Evolutionary conservation across 2,329 filamentous ascomycete genomes (phyloP), one percentile per base, ranked within the genome.

Genomic region (Sarocladiaceae sp.): DNA sequence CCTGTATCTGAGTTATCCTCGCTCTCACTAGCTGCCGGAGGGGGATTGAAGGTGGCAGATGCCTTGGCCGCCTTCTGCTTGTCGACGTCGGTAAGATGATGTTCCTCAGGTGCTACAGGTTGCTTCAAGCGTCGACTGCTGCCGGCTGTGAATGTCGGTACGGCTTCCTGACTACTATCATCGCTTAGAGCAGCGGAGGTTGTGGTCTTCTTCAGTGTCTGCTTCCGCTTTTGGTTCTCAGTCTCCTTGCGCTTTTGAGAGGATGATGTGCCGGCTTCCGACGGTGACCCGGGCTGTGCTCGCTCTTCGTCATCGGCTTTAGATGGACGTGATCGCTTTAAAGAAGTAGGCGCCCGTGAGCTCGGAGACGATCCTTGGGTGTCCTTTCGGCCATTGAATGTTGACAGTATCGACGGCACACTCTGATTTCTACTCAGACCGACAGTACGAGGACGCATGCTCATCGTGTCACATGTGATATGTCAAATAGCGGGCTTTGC

Each of bases 381-480:
- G n/a, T 31, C 44, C 18, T 20, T 17, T 4, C 44, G 44, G 18
- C 44, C 44, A 29, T 48, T 48, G 26, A 48, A 13, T 8, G 25
- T 48, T 7, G 44, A 48, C 26, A 48, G n/a, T n/a, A 48, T 33
- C 3, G 44, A 33, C 15, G 44, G 44, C 7, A 33, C 44, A 12
- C n/a, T 48, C 44, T 48, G 44, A 48, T 48, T 48, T 15, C 44
- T 48, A 33, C 44, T 48, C 44, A 48, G 44, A 10, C 44, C 44
- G 44, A 48, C 18, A 17, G 26, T 31, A 22, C 44, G 44, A 31
- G 26, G 26, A 18, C 44, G 44, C n/a, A 48, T 33, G 10, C 25
- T 28, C 44, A 48, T 48, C 3, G 22, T 33, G 26, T 5, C 15
- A 28, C 10, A 22, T 8, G 40, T 8, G 12, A 44, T 26, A 12